A percentile compares a stretch with the other conserved stretches of the same genome.
Conservation (phyloP, 768 basidiomycete genomes). For the Suillus bovinus region DNA sequence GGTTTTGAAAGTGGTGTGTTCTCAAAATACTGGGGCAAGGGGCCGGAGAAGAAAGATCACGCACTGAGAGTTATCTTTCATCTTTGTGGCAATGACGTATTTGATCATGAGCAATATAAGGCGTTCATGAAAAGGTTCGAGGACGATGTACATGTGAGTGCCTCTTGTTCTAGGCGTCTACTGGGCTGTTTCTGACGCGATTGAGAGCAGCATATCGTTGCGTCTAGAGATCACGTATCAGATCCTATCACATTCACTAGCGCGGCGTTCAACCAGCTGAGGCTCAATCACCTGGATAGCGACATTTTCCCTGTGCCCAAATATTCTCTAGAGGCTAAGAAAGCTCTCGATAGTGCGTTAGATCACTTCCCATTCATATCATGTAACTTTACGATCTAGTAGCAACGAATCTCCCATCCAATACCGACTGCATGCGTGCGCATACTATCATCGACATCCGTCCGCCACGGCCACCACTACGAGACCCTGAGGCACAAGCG, state of each 20-base stretch:
- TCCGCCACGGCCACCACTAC: not conserved
- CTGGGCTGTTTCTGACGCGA: not conserved
- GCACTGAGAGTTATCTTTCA: not conserved
- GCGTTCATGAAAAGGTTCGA: constrained; percentile 73
- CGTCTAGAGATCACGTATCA: not conserved
- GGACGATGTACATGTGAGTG: constrained; percentile 57
- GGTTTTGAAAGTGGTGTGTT: not conserved
- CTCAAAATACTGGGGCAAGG: not conserved
- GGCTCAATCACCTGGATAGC: not conserved
- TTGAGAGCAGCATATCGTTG: not conserved
- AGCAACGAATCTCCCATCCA: not conserved
- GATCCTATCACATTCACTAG: constrained; percentile 1
- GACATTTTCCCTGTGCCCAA: not conserved
- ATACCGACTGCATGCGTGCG: not conserved
- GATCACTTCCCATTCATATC: not conserved
- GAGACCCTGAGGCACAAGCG: not conserved
- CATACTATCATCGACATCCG: not conserved
- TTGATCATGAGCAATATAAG: constrained; percentile 69
- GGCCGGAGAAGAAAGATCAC: not conserved
- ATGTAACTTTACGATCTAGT: not conserved
- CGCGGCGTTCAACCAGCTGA: not conserved
- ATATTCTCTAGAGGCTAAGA: not conserved
- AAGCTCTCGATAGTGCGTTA: not conserved
- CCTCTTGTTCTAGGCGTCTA: not conserved
- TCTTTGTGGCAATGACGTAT: constrained; percentile 37